Percentiles rank a stretch among this genome's conserved stretches.
Evolutionary conservation across 2,329 filamentous ascomycete genomes (phyloP).

Genomic region (Trichophyton equinum): DNA sequence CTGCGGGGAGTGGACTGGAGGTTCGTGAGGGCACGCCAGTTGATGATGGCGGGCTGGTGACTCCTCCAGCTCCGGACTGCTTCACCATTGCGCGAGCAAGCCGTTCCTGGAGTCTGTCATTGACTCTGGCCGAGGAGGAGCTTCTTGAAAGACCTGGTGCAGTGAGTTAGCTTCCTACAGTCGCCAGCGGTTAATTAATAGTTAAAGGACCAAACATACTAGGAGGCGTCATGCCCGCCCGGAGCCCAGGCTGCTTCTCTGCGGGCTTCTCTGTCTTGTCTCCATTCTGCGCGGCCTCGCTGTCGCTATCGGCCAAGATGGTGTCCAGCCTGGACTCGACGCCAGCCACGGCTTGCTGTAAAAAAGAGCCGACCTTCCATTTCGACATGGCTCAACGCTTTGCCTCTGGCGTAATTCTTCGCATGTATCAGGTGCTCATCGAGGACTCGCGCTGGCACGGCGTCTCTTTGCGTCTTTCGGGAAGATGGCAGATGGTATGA

Average conservation of each 20-base stretch:
- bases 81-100: conserved; percentile 77
- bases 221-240: conserved; percentile 15
- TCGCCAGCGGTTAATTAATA: background rate
- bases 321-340: conserved; percentile 88
- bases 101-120: conserved; percentile 77
- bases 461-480: background rate
- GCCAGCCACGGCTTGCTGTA: conserved; percentile 82
- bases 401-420: background rate
- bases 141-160: conserved; percentile 45
- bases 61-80: conserved; percentile 43
- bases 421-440: background rate
- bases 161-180: conserved; percentile 7
- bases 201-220: conserved; percentile 14
- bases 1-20: conserved; percentile 38
- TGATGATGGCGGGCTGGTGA: conserved; percentile 36
- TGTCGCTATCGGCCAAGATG: conserved; percentile 71
- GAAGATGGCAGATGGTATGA: too few species aligned
- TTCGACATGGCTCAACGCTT: conserved; percentile 29
- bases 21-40: conserved; percentile 41
- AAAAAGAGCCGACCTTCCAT: conserved; percentile 59
- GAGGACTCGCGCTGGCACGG: background rate
- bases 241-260: conserved; percentile 23
- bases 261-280: conserved; percentile 22
- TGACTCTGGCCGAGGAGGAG: conserved; percentile 53
- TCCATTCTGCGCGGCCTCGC: conserved; percentile 23